Evolutionary conservation across 257 asterid genomes (phyloP), one percentile per base, ranked within the genome.

Genomic region (Forsythia viridissima): DNA sequence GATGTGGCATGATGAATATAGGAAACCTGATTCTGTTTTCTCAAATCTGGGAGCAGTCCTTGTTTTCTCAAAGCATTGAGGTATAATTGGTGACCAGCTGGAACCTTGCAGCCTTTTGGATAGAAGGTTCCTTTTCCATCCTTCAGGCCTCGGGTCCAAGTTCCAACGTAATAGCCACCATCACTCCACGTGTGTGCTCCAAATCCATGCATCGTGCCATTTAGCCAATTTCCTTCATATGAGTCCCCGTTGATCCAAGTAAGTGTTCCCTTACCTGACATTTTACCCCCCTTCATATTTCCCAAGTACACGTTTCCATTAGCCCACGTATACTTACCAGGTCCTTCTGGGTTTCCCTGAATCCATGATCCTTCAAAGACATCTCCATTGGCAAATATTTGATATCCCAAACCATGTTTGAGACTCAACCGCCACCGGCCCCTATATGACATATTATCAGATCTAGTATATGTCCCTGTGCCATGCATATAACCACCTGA

Each of bases 91-190:
- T 93, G 96, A 73, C 89, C 85, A 39, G 92, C 78, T 11, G 95
- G 91, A 82, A 92, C 87, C 80, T 70, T 88, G 63, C 84, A 88
- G 21, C 97, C 99, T 78, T 81, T 89, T 5, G 97, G 99, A 80
- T 96, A 96, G 79, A 96, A 93, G 1, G 97, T 81, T 38, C 99
- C 99, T 79, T 91, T 96, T 16, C 99, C 99, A 74, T 96, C 99
- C 84, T 96, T 96, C 66, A 93, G 84, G 70, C 99, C 97, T 12
- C 88, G 85, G 5, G 99, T 96, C 97, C 98, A 96, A 11, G 91
- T 96, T 70, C 98, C 99, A 1, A 93, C 89, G 75, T 89, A 96
- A 81, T 91, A 88, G 43, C 98, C 86, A 76, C 98, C 94, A 77
- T 93, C 94, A 40, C 74, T 69, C 99, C 99, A 96, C 1, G 97